These are phyloP conservation scores for Calonectria pseudoturangicola DNA, from an alignment of 2,329 filamentous ascomycete species.

Conservation along the genomic window DNA sequence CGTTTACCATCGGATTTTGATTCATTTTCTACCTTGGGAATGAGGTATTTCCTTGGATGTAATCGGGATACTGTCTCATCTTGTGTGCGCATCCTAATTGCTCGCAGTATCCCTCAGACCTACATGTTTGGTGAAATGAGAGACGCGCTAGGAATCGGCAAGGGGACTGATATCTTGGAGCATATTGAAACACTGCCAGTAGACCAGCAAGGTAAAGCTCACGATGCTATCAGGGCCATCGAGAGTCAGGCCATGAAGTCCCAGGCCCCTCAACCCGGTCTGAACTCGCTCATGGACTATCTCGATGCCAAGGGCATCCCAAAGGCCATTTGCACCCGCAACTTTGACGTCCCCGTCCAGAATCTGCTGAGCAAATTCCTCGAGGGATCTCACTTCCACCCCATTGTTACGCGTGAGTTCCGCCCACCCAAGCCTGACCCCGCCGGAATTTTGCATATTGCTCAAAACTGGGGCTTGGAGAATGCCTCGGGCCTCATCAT, in stretches of 20 bases:
- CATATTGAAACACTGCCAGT: constrained; percentile 86
- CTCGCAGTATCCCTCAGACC: constrained; percentile 85
- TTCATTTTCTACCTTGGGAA: too few relatives aligned
- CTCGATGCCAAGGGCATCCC: constrained; percentile 79
- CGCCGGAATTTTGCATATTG: constrained; percentile 91
- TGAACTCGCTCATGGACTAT: constrained; percentile 86
- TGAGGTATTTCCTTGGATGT: neutral
- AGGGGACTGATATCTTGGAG: constrained; percentile 87
- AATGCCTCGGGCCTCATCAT: constrained; percentile 72
- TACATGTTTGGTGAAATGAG: constrained; percentile 98
- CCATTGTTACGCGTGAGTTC: constrained; percentile 90
- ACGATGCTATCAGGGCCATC: constrained; percentile 84
- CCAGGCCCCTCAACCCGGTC: constrained; percentile 88
- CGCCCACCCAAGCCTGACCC: constrained; percentile 90
- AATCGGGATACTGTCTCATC: neutral
- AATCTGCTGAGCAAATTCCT: constrained; percentile 87
- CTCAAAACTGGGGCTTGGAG: constrained; percentile 80
- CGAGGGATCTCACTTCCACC: constrained; percentile 79
- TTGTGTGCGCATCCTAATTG: neutral
- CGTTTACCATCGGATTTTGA: too few relatives aligned
- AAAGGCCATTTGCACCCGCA: constrained; percentile 94
- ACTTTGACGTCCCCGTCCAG: constrained; percentile 88
- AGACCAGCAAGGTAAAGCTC: constrained; percentile 76
- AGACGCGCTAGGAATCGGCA: constrained; percentile 81
- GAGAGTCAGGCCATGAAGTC: constrained; percentile 87